Conservation (phyloP, 768 basidiomycete genomes). For the Pholiota microspora region DNA sequence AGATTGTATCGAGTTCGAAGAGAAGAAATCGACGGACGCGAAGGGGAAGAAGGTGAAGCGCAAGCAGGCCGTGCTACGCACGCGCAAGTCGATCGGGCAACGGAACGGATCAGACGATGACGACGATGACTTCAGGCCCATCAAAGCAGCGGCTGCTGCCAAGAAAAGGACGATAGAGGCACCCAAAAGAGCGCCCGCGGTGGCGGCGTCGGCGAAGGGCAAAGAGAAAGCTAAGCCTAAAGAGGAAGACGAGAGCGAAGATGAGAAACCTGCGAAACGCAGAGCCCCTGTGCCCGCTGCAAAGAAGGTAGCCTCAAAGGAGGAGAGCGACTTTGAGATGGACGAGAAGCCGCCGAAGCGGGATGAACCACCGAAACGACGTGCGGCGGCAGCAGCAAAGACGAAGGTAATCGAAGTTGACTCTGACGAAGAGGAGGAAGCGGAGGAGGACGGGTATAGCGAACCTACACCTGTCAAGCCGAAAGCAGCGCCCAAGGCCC, state of each 20-base stretch:
- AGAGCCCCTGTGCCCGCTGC: constrained; percentile 21
- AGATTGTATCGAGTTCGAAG: constrained; percentile 47
- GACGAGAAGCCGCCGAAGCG: constrained; percentile 10
- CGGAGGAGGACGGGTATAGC: constrained; percentile 14
- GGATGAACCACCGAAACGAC: constrained; percentile 21
- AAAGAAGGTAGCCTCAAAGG: constrained; percentile 18
- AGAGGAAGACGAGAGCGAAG: constrained; percentile 9
- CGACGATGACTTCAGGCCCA: constrained; percentile 48
- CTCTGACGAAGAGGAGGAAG: constrained; percentile 8
- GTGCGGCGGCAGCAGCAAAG: constrained; percentile 19
- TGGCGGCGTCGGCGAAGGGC: constrained; percentile 9
- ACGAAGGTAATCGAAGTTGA: constrained; percentile 3
- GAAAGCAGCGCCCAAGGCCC: constrained; percentile 1
- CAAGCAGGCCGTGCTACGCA: constrained; percentile 45
- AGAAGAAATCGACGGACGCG: constrained; percentile 36
- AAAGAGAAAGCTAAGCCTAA: constrained; percentile 21
- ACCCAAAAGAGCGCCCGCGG: constrained; percentile 12
- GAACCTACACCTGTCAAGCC: constrained; percentile 3
- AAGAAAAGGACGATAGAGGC: constrained; percentile 37
- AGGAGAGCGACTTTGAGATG: constrained; percentile 12
- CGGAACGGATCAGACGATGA: constrained; percentile 31
- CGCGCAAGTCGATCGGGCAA: constrained; percentile 47
- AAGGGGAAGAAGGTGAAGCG: constrained; percentile 48
- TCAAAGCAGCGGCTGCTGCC: constrained; percentile 38
- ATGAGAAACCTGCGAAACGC: constrained; percentile 7